Evolutionary conservation across 2,329 filamentous ascomycete genomes (phyloP), one percentile per base, ranked within the genome.

Genomic region (Tolypocladium tropicale): DNA sequence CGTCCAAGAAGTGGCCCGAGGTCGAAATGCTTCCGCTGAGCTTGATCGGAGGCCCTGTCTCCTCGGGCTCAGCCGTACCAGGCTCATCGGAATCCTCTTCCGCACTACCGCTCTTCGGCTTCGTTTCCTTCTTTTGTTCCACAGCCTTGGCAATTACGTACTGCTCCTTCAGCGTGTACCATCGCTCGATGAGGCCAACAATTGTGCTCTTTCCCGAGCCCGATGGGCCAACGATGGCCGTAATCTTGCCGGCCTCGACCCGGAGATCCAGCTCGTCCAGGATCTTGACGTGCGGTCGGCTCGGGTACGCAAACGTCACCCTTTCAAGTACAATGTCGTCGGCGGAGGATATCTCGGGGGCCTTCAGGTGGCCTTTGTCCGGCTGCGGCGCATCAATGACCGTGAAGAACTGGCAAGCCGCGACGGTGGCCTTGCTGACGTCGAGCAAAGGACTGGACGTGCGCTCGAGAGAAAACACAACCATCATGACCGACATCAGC

Each of bases 141-240:
- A 77, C 69, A 3, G 76, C 72, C 65, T 77, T 78, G 16, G 74
- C 75, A 32, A 83, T 76, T n/a, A 75, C 62, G 55, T 78, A 70
- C 57, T 83, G 77, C 6, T 78, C 74, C 37, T 78, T 72, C 1
- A 86, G 73, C 2, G 82, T 80, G 65, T 90, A 90, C 85, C 86
- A 90, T 34, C 86, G 75, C 64, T 90, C 83, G 3, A 90, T 73
- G 2, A 91, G 71, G 0, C 84, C 85, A 0, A 90, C 81, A 30
- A 90, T 82, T 0, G 88, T 91, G 53, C 83, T 88, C 67, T 91
- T 92, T 0, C 88, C 88, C 5, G 80, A 84, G 0, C 88, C 88
- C 2, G 84, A 88, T 0, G 85, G 81, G 0, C 88, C 88, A 23
- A 91, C 87, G 21, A 91, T 85, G 2, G 88, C 88, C 0, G 86